These are phyloP conservation scores for Ophiocordyceps camponoti-floridani DNA, from an alignment of 2,329 filamentous ascomycete genomes.

Conservation along the genomic window DNA sequence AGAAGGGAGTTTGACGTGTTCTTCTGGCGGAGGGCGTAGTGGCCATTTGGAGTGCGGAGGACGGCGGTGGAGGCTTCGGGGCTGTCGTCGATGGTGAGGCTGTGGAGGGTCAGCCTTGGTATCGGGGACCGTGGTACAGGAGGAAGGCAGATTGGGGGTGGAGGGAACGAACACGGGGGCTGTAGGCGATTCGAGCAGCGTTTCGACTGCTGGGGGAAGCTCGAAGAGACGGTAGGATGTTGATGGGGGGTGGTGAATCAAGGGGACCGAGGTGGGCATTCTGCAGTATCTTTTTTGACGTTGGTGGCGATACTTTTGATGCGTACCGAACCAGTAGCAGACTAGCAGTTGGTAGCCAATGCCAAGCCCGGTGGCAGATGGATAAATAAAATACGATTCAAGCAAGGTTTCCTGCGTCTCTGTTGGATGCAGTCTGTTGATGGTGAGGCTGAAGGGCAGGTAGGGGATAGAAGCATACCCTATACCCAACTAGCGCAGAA, in stretches of 20 bases:
- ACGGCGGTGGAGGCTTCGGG: constrained; percentile 27
- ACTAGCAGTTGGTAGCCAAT: too few relatives aligned
- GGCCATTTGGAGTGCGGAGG: constrained; percentile 30
- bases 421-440: too few relatives aligned
- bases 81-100: constrained; percentile 26
- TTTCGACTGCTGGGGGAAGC: constrained; percentile 38
- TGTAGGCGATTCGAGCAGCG: constrained; percentile 32
- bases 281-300: too few relatives aligned
- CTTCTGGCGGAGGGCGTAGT: constrained; percentile 44
- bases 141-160: background rate
- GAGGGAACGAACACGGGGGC: constrained; percentile 29
- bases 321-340: too few relatives aligned
- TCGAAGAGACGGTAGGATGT: constrained; percentile 42
- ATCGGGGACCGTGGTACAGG: background rate
- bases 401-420: too few relatives aligned
- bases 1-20: constrained; percentile 51
- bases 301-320: too few relatives aligned
- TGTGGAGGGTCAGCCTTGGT: constrained; percentile 7
- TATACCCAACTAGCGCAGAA: too few relatives aligned
- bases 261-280: constrained; percentile 17
- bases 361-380: too few relatives aligned
- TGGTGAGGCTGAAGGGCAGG: too few relatives aligned
- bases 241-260: constrained; percentile 29
- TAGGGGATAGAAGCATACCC: too few relatives aligned
- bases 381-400: too few relatives aligned